These are phyloP conservation scores for Triglochin maritima DNA, from an alignment of 106 monocot species.

Conservation along the genomic window DNA sequence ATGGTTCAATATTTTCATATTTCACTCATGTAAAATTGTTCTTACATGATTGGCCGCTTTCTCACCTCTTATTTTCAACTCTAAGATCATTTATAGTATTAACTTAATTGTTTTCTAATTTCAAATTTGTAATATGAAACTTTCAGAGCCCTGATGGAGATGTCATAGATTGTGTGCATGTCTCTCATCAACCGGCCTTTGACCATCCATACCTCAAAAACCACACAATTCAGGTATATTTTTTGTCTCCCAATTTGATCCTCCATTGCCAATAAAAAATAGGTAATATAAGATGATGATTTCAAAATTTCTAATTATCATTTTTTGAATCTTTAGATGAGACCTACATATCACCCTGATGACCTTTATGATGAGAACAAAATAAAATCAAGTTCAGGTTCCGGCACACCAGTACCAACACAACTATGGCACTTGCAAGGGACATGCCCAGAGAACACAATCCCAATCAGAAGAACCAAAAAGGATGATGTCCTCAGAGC, in stretches of 20 bases:
- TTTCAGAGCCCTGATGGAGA: slow-evolving; percentile 74
- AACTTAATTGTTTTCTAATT: no score
- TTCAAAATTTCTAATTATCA: background rate
- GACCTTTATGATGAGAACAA: slow-evolving; percentile 2
- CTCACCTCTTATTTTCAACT: no score
- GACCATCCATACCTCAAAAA: slow-evolving; percentile 73
- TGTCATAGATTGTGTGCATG: slow-evolving; percentile 61
- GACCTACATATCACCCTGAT: slow-evolving; percentile 18
- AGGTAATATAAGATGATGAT: no score
- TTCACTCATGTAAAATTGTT: no score
- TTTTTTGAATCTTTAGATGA: slow-evolving; percentile 4
- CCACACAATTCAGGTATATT: slow-evolving; percentile 49
- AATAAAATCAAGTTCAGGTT: background rate
- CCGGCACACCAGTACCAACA: background rate
- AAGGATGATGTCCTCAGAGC: slow-evolving; percentile 34
- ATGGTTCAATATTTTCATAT: no score
- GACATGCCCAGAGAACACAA: slow-evolving; percentile 31
- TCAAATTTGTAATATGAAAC: no score
- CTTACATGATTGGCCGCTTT: no score
- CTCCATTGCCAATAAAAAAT: background rate
- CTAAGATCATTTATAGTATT: no score
- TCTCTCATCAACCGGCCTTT: slow-evolving; percentile 62
- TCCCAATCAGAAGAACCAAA: slow-evolving; percentile 44
- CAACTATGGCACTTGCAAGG: slow-evolving; percentile 49
- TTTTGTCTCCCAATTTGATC: background rate